These are phyloP conservation scores for Ophiorrhiza pumila DNA, from an alignment of 257 asterid species.

Conservation along the genomic window DNA sequence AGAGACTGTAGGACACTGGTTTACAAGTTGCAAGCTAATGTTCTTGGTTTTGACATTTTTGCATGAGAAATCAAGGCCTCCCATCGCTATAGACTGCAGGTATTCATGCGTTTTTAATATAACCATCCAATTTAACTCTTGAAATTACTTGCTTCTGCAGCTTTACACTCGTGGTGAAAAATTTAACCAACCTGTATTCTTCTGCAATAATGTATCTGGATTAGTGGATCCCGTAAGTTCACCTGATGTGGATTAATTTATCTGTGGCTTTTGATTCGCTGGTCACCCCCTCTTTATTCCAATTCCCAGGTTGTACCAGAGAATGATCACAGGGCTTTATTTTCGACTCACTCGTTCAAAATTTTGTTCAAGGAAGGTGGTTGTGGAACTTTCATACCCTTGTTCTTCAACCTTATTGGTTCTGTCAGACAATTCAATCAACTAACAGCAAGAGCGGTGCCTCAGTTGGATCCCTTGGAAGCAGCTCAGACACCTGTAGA, in stretches of 20 bases:
- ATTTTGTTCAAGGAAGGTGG: conserved; percentile 98
- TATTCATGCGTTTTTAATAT: background rate
- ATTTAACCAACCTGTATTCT: conserved; percentile 85
- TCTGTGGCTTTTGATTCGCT: conserved; percentile 11
- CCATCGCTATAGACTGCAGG: too few species aligned
- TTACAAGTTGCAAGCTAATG: too few species aligned
- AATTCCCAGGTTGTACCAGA: conserved; percentile 85
- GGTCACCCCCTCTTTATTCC: background rate
- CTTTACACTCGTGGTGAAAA: conserved; percentile 71
- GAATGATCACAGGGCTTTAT: conserved; percentile 67
- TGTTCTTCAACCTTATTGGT: conserved; percentile 72
- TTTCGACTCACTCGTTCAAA: conserved; percentile 84
- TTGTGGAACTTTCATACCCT: conserved; percentile 91
- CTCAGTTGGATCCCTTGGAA: conserved; percentile 77
- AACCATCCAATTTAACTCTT: background rate
- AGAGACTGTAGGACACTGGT: too few species aligned
- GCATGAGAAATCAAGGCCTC: too few species aligned
- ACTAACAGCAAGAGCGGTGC: conserved; percentile 41
- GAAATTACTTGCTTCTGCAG: conserved; percentile 38
- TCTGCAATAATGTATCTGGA: conserved; percentile 85
- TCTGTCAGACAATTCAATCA: conserved; percentile 71
- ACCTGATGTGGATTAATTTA: background rate
- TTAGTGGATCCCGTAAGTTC: conserved; percentile 74
- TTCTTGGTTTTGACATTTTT: too few species aligned
- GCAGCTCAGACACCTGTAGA: conserved; percentile 97